A percentile compares a stretch with the other conserved stretches of the same genome.
Conservation (phyloP, 2,329 filamentous ascomycete genomes). For the Fusarium nurragi region DNA sequence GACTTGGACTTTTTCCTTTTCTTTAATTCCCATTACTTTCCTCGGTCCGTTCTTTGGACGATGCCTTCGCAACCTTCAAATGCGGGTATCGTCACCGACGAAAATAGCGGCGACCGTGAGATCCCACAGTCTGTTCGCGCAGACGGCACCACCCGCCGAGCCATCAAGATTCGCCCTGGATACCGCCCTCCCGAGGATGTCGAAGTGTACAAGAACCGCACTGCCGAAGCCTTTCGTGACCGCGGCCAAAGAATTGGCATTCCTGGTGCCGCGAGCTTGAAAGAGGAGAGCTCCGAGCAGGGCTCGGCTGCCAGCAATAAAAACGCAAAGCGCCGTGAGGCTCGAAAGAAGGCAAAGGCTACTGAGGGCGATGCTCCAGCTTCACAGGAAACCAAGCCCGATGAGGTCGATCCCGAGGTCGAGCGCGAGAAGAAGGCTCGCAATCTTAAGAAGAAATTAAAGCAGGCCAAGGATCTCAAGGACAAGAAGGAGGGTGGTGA, state of each 20-base stretch:
- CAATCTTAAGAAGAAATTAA: slow-evolving; percentile 91
- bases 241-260: slow-evolving; percentile 70
- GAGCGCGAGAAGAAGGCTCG: slow-evolving; percentile 94
- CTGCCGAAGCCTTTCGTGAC: slow-evolving; percentile 84
- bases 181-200: slow-evolving; percentile 96
- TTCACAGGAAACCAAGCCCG: slow-evolving; percentile 44
- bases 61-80: slow-evolving; percentile 65
- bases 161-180: slow-evolving; percentile 92
- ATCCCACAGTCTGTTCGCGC: slow-evolving; percentile 88
- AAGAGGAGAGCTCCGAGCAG: slow-evolving; percentile 60
- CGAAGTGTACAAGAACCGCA: slow-evolving; percentile 93
- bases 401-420: slow-evolving; percentile 71
- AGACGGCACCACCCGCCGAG: slow-evolving; percentile 90
- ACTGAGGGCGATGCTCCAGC: slow-evolving; percentile 63
- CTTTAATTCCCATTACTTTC: neutral
- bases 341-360: slow-evolving; percentile 64
- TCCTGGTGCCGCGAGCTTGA: slow-evolving; percentile 74
- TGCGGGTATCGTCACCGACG: slow-evolving; percentile 81
- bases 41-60: slow-evolving; percentile 9
- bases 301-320: slow-evolving; percentile 72
- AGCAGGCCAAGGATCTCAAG: slow-evolving; percentile 89
- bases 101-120: slow-evolving; percentile 79
- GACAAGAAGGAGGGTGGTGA: slow-evolving; percentile 91
- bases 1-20: neutral
- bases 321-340: slow-evolving; percentile 80